phyloP scores from a whole-genome alignment of 164 flowering plant genomes.

The Sextonia rubra region DNA sequence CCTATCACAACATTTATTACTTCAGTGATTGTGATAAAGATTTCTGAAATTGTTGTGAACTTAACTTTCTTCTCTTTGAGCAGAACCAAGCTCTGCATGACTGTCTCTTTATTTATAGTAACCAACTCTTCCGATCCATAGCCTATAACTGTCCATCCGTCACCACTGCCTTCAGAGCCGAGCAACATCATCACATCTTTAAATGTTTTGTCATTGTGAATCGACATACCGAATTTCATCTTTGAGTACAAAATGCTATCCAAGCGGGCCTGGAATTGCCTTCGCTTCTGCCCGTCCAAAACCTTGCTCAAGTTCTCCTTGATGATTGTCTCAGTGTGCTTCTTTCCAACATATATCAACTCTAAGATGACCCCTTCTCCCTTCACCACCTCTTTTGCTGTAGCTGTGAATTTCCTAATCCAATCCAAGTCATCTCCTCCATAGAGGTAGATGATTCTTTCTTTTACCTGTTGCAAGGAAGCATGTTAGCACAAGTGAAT shows the following conservation, averaged over 20 bases:
- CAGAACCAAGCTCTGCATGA: constrained; percentile 22
- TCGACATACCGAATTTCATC: constrained; percentile 32
- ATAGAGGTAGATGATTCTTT: constrained; percentile 28
- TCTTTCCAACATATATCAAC: constrained; percentile 45
- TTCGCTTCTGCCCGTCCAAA: constrained; percentile 21
- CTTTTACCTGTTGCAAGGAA: constrained; percentile 19
- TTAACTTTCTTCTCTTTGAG: constrained; percentile 33
- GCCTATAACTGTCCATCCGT: constrained; percentile 59
- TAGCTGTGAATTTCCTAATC: constrained; percentile 31
- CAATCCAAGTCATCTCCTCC: constrained; percentile 44
- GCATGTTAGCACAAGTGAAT: background rate
- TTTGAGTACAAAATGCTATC: constrained; percentile 58
- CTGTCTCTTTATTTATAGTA: constrained; percentile 37
- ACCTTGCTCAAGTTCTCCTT: constrained; percentile 23
- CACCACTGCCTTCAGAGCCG: constrained; percentile 41
- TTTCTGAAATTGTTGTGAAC: constrained; percentile 20
- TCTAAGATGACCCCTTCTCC: constrained; percentile 19
- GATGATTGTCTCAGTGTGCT: constrained; percentile 25
- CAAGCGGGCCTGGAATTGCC: constrained; percentile 52
- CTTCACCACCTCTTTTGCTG: constrained; percentile 10
- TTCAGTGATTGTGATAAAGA: constrained; percentile 40
- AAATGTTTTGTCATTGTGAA: constrained; percentile 36
- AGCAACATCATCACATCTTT: constrained; percentile 49
- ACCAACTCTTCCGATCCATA: constrained; percentile 41
- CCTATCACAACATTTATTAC: constrained; percentile 2